phyloP scores from a whole-genome alignment of 2,329 filamentous ascomycete species.

The Ascochyta koolunga region DNA sequence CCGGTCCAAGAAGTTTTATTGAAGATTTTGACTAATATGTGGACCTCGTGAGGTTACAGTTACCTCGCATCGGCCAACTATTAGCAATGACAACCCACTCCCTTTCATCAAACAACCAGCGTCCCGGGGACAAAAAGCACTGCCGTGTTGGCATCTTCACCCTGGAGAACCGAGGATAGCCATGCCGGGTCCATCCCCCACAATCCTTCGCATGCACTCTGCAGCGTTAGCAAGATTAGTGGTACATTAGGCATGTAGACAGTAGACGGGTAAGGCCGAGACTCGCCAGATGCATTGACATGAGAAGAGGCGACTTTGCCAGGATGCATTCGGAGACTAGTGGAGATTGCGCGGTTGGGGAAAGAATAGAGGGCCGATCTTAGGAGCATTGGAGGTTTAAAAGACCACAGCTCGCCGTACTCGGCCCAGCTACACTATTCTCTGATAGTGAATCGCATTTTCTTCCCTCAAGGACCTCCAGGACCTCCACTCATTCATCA shows the following conservation, averaged over 20 bases:
- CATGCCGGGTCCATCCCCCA: conserved; percentile 28
- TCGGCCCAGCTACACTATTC: conserved; percentile 10
- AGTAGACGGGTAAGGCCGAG: conserved; percentile 9
- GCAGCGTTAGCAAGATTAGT: conserved; percentile 18
- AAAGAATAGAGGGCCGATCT: conserved; percentile 31
- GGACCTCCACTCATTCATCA: conserved; percentile 18
- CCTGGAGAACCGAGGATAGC: conserved; percentile 25
- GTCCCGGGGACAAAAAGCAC: conserved; percentile 12
- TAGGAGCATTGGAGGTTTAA: conserved; percentile 33
- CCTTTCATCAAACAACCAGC: conserved; percentile 25
- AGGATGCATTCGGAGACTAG: conserved; percentile 34
- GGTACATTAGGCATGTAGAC: conserved; percentile 7
- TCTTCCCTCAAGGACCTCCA: background rate
- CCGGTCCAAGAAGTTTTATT: conserved; percentile 31
- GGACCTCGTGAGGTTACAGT: conserved; percentile 29
- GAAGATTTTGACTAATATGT: conserved; percentile 44
- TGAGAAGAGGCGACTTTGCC: conserved; percentile 23
- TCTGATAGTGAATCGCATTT: conserved; percentile 4
- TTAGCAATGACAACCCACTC: conserved; percentile 39
- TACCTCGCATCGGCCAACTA: conserved; percentile 29
- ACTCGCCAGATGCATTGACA: conserved; percentile 19
- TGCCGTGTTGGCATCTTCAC: conserved; percentile 11
- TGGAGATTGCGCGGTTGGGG: conserved; percentile 26
- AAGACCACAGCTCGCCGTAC: conserved; percentile 21
- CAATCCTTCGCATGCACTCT: conserved; percentile 31